Evolutionary conservation across 371 early-diverging fungal species (phyloP), one percentile per base, ranked within the genome.

Genomic region (Gilbertella persicaria): DNA sequence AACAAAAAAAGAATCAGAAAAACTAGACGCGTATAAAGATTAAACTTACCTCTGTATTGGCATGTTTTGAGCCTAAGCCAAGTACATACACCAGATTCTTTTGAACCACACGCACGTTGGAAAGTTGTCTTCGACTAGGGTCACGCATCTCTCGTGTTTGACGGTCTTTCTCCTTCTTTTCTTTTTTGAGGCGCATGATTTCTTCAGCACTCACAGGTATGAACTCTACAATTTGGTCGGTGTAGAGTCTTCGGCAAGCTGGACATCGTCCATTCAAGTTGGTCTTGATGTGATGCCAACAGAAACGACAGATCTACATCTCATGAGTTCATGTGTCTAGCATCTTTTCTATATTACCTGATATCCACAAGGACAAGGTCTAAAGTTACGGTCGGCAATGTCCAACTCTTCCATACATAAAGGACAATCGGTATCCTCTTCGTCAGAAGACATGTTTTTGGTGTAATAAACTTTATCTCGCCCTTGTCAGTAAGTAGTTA

Each of bases 351-450:
- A n/a, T n/a, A n/a, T 38, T 80, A 94, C 96, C 89, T 96, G 97
- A 67, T 98, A 98, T 10, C 95, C 96, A 63, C 98, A 98, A 42
- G 93, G 91, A 78, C 98, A 98, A 3, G 97, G 98, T 59, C 89
- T 91, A 69, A 98, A 98, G 65, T 92, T 90, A 57, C 89, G 84
- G 71, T 98, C 98, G 40, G 91, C 86, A 68, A 94, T 78, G 73
- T 96, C 97, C 58, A 98, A 88, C 71, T 96, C 97, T 64, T 98
- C 98, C 93, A 97, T 88, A 70, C 98, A 98, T 13, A 98, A 84
- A 24, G 98, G 98, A 69, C 98, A 98, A 53, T 93, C 92, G 65
- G 85, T 79, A 73, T 94, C 93, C 62, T 93, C 95, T 37, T 89
- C 88, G 50, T 92, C 92, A 19, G 85, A 75, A 40, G 53, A 62